Evolutionary conservation across 2,329 filamentous ascomycete genomes (phyloP).

Genomic region (Apiospora sp.): DNA sequence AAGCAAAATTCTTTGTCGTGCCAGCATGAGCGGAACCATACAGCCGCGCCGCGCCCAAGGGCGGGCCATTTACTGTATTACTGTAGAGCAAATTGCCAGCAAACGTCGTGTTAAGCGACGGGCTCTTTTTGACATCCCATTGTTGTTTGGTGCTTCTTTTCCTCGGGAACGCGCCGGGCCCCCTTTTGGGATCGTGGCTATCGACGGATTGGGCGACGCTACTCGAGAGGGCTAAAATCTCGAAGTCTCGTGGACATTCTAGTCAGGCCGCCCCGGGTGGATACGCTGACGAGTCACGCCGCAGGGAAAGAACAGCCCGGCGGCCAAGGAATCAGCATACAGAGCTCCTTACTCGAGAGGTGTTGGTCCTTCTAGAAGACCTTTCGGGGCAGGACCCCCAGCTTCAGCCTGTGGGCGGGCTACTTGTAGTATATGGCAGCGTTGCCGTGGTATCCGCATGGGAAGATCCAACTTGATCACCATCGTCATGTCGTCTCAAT

Average conservation of each 20-base stretch:
- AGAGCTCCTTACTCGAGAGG: neutral
- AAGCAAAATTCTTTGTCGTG: neutral
- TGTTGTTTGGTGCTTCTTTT: neutral
- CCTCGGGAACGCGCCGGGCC: conserved; percentile 1
- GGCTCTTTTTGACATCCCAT: neutral
- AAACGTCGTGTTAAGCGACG: neutral
- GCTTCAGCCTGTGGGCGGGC: neutral
- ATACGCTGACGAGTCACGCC: conserved; percentile 10
- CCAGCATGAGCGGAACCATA: neutral
- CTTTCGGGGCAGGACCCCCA: neutral
- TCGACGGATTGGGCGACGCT: conserved; percentile 13
- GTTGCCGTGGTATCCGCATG: conserved; percentile 18
- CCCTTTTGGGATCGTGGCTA: conserved; percentile 3
- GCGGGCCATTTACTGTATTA: neutral
- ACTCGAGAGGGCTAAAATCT: conserved; percentile 12
- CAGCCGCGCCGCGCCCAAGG: neutral
- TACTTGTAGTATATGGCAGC: neutral
- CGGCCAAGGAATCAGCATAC: neutral
- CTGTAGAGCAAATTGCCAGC: conserved; percentile 14
- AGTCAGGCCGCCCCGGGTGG: conserved; percentile 16
- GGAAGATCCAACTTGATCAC: conserved; percentile 13
- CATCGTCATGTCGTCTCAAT: neutral
- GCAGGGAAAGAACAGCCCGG: neutral
- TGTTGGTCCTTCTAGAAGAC: conserved; percentile 2
- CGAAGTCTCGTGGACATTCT: conserved; percentile 19